Percentiles rank a stretch among this genome's conserved stretches.
Conservation (phyloP, 164 flowering plant genomes). For the Aristolochia contorta region DNA sequence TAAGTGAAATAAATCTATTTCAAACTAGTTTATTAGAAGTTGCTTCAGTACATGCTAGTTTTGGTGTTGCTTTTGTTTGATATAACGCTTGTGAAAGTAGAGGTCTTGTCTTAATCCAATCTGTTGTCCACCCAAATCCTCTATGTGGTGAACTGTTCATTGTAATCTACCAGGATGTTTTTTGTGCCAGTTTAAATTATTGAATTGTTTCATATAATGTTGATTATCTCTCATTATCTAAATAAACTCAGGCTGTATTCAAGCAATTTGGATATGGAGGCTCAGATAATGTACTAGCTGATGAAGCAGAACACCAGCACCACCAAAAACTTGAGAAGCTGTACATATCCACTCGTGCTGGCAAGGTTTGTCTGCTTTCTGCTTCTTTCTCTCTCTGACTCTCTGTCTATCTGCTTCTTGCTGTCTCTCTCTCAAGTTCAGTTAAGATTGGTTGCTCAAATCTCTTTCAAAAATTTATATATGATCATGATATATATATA, state of each 20-base stretch:
- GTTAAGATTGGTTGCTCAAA: background rate
- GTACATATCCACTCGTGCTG: conserved; percentile 81
- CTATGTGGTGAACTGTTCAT: no score
- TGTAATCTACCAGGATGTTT: background rate
- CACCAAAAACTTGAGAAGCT: conserved; percentile 85
- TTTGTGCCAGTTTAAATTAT: background rate
- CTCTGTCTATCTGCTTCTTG: background rate
- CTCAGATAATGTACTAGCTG: conserved; percentile 40
- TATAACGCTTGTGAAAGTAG: background rate
- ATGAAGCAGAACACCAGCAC: conserved; percentile 61
- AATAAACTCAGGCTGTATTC: conserved; percentile 56
- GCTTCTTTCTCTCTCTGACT: background rate
- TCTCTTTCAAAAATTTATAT: background rate
- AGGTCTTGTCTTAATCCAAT: background rate
- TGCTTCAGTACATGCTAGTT: no score
- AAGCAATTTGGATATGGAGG: conserved; percentile 84
- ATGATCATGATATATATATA: no score
- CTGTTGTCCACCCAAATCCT: no score
- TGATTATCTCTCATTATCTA: background rate
- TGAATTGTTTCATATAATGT: background rate
- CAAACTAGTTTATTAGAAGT: no score
- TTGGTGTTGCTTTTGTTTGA: background rate
- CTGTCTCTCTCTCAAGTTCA: background rate
- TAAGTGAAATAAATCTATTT: no score
- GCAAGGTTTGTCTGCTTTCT: conserved; percentile 40